Evolutionary conservation across 1,284 basidiomycete species (phyloP).

Genomic region (Somion occarium): DNA sequence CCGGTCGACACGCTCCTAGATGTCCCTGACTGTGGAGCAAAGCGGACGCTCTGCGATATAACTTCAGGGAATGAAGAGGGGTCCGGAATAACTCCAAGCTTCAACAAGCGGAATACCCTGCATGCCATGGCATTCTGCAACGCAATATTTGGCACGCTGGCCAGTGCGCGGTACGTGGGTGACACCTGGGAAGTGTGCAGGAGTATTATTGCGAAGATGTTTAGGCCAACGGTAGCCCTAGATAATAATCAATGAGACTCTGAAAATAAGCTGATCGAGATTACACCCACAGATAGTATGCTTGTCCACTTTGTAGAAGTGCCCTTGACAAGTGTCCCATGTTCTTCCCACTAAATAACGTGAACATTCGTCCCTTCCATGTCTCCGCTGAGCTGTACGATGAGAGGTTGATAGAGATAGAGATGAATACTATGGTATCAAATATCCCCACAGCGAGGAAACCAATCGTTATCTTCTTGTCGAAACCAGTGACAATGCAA

Average conservation of each 20-base stretch:
- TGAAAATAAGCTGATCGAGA: too few relatives aligned
- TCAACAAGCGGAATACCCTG: too few relatives aligned
- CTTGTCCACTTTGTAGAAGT: slow-evolving; percentile 1
- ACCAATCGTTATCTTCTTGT: slow-evolving; percentile 1
- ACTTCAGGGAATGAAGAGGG: too few relatives aligned
- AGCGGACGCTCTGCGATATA: too few relatives aligned
- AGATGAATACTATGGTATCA: slow-evolving; percentile 7
- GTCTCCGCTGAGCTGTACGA: slow-evolving; percentile 4
- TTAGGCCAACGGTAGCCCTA: background rate
- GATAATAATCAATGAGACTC: background rate
- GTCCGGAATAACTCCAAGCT: too few relatives aligned
- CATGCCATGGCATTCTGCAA: too few relatives aligned
- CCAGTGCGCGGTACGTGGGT: too few relatives aligned
- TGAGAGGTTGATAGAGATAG: background rate
- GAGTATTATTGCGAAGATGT: background rate
- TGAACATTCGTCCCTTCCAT: background rate
- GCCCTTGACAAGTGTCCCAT: slow-evolving; percentile 5
- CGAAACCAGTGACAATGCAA: slow-evolving; percentile 5
- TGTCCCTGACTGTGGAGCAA: too few relatives aligned
- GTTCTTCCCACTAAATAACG: slow-evolving; percentile 5
- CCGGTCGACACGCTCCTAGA: too few relatives aligned
- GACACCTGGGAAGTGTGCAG: too few relatives aligned
- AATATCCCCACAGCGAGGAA: slow-evolving; percentile 3
- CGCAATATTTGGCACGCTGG: too few relatives aligned
- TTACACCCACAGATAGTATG: background rate